A percentile compares a stretch with the other conserved stretches of the same genome.
These are phyloP conservation scores for Furcasterigmium sp. DNA, from an alignment of 2,329 filamentous ascomycete genomes.

Conservation along the genomic window DNA sequence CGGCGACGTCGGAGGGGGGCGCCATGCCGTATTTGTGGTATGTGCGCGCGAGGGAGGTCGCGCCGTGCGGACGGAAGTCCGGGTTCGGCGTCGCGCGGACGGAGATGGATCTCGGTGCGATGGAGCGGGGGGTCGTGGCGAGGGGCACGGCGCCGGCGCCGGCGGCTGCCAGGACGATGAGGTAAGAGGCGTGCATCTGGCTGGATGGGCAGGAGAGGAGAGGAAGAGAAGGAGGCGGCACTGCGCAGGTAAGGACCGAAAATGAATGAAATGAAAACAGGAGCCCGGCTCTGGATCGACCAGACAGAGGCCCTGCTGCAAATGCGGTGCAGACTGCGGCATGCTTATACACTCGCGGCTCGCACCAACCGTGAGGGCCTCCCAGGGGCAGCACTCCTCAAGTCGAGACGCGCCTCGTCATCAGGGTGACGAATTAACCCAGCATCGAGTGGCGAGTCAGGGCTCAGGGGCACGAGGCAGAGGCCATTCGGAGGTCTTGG, in stretches of 20 bases:
- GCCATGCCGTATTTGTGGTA: not conserved
- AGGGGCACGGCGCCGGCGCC: not conserved
- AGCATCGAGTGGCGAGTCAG: not conserved
- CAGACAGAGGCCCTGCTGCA: not conserved
- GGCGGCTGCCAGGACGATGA: not conserved
- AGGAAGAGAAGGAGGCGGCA: not conserved
- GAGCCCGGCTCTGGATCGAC: not conserved
- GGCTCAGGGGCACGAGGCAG: not conserved
- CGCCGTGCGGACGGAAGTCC: not conserved
- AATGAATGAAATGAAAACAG: not conserved
- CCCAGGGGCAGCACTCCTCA: not conserved
- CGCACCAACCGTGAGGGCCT: not conserved
- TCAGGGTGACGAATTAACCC: not conserved
- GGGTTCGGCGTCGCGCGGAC: not conserved
- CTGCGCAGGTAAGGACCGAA: not conserved
- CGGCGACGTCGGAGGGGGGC: not conserved
- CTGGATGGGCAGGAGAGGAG: not conserved
- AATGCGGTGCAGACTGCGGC: not conserved
- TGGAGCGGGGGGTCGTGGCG: not conserved
- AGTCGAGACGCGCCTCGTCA: not conserved
- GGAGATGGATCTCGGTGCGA: too few species aligned
- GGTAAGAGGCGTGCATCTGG: not conserved
- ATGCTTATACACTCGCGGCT: not conserved
- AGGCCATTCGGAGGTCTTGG: not conserved
- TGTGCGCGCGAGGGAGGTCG: not conserved